These are phyloP conservation scores for Cotoneaster glaucophyllus DNA, from an alignment of 306 rosid genomes.

Conservation along the genomic window DNA sequence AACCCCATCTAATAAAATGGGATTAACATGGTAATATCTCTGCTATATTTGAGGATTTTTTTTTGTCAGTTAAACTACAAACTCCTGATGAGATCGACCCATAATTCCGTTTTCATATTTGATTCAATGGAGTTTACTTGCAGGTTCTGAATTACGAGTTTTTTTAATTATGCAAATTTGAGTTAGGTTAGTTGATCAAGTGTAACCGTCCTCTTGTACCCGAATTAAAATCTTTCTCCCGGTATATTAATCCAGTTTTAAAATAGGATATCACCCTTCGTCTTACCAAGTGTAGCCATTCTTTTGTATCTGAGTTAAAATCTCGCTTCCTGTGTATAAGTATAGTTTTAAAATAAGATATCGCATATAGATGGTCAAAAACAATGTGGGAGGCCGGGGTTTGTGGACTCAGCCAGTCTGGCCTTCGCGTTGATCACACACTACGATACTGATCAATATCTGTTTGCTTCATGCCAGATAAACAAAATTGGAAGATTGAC, in stretches of 20 bases:
- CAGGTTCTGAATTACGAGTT: not conserved
- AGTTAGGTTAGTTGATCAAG: too few species aligned
- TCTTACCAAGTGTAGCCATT: too few species aligned
- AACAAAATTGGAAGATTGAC: not conserved
- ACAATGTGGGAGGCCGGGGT: conserved; percentile 1
- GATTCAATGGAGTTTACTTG: not conserved
- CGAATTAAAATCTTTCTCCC: too few species aligned
- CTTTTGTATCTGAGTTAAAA: too few species aligned
- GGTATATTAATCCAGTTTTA: too few species aligned
- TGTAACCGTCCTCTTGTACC: too few species aligned
- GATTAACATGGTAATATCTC: not conserved
- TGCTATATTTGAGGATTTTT: not conserved
- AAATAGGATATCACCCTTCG: too few species aligned
- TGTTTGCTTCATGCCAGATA: not conserved
- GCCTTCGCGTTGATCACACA: conserved; percentile 14
- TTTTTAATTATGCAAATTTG: too few species aligned
- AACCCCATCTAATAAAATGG: not conserved
- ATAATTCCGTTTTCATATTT: not conserved
- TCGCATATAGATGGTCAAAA: too few species aligned
- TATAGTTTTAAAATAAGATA: too few species aligned
- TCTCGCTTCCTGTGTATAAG: too few species aligned
- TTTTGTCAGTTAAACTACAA: not conserved
- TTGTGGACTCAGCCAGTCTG: conserved; percentile 16
- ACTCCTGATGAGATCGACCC: not conserved
- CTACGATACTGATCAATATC: not conserved